phyloP scores from a whole-genome alignment of 306 rosid species.

The Spatholobus suberectus region DNA sequence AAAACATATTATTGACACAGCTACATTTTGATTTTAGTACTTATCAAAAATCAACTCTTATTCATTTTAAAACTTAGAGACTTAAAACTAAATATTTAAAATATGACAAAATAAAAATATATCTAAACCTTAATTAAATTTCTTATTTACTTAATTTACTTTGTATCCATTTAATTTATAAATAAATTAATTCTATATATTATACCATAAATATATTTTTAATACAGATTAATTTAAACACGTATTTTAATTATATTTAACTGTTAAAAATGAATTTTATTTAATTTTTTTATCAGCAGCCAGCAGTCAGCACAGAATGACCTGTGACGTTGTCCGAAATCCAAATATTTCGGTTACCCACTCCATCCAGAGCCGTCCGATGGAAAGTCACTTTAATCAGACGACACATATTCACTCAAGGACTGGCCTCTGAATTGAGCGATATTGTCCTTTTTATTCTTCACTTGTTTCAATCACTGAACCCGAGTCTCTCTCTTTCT shows the following conservation, averaged over 20 bases:
- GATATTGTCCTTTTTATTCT: background rate
- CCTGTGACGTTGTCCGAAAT: background rate
- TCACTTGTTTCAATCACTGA: background rate
- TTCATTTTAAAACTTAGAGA: too few relatives aligned
- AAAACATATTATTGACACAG: too few relatives aligned
- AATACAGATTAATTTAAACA: background rate
- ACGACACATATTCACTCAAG: constrained; percentile 23
- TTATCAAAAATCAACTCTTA: too few relatives aligned
- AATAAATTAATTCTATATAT: background rate
- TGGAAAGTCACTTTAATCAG: background rate
- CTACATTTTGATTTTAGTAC: too few relatives aligned
- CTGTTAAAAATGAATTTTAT: too few relatives aligned
- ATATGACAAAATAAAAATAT: too few relatives aligned
- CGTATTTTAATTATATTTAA: background rate
- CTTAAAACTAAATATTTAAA: too few relatives aligned
- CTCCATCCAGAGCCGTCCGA: constrained; percentile 41
- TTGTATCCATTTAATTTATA: background rate
- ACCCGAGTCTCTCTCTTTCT: background rate
- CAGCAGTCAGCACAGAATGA: background rate
- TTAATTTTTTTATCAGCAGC: too few relatives aligned
- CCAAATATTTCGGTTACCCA: background rate
- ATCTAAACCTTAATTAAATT: too few relatives aligned
- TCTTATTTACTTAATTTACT: too few relatives aligned
- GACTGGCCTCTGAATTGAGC: constrained; percentile 36
- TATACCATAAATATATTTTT: background rate